A percentile compares a stretch with the other conserved stretches of the same genome.
Evolutionary conservation across 257 asterid species (phyloP).

Genomic region (Plectranthus barbatus): DNA sequence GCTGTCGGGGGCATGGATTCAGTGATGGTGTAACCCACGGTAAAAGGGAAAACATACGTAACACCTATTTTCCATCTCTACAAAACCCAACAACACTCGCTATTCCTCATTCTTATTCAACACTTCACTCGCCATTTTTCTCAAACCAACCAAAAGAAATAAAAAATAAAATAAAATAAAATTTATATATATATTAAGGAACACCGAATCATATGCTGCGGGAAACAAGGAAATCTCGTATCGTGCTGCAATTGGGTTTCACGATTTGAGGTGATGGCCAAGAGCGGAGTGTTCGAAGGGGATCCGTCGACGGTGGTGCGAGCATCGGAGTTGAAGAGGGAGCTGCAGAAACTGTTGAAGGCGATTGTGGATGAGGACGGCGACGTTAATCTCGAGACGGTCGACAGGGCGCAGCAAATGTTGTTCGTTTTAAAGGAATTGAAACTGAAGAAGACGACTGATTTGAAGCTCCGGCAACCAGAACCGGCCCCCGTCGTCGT

Average conservation of each 20-base stretch:
- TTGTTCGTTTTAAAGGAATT: slow-evolving; percentile 52
- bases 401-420: slow-evolving; percentile 56
- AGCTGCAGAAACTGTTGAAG: slow-evolving; percentile 54
- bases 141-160: neutral
- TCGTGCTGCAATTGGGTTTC: neutral
- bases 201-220: neutral
- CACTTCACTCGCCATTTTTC: slow-evolving; percentile 28
- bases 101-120: slow-evolving; percentile 27
- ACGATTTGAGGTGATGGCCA: slow-evolving; percentile 53
- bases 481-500: slow-evolving; percentile 22
- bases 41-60: neutral
- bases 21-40: slow-evolving; percentile 12
- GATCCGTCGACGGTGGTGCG: slow-evolving; percentile 42
- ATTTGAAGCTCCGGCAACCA: slow-evolving; percentile 19
- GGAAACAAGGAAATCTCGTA: neutral
- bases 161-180: no score
- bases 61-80: slow-evolving; percentile 12
- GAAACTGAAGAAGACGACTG: slow-evolving; percentile 37
- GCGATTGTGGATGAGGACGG: slow-evolving; percentile 58
- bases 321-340: slow-evolving; percentile 58
- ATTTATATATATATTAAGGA: no score
- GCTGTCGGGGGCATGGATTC: slow-evolving; percentile 58
- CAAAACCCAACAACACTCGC: neutral
- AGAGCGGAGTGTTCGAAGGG: slow-evolving; percentile 53
- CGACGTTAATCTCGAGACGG: slow-evolving; percentile 42